Evolutionary conservation across 352 stramenopile species (phyloP), one percentile per base, ranked within the genome.

Genomic region (Pythium phragmitis): DNA sequence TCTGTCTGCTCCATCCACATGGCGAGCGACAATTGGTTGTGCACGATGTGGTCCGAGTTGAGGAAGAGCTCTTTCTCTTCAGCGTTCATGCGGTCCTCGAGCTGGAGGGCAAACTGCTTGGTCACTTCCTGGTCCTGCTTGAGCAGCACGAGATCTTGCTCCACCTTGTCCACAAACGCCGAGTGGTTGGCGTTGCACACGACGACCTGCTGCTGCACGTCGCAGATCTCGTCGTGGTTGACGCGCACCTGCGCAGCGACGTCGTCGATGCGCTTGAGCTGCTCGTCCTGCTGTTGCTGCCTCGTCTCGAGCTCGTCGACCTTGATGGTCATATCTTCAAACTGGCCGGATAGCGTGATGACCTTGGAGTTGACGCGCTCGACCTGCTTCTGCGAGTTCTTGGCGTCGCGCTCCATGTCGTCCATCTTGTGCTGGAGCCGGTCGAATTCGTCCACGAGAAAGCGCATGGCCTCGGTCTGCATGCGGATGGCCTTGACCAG

Each of bases 401-500:
- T 84, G 56, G 71, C 74, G 60, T 94, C 83, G 11, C 75, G 83
- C 61, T 94, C 85, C 72, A 94, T 87, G 48, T 89, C 79, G 19
- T 70, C 67, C 60, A 94, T 89, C 60, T 90, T 89, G 65, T 79
- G 73, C 12, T 81, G 79, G 9, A 94, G 62, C n/a, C 78, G 82
- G 47, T 94, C 85, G 60, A 94, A 90, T 55, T 96, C 84, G 63
- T 90, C 84, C 19, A 89, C 78, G 63, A 93, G 80, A 68, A 85
- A 92, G 30, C 83, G 81, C 85, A 96, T 89, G 65, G 83, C 85
- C 16, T 91, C 80, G 14, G 85, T 87, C 54, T 96, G 85, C 80
- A 93, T 89, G 45, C 84, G 85, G 46, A 94, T 66, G 5, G 82
- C 87, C 46, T 92, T 92, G 45, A 94, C 68, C 36, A 94, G 68